Evolutionary conservation across 805 yeast species (phyloP), one percentile per base, ranked within the genome.

Genomic region (Scheffersomyces coipomensis): DNA sequence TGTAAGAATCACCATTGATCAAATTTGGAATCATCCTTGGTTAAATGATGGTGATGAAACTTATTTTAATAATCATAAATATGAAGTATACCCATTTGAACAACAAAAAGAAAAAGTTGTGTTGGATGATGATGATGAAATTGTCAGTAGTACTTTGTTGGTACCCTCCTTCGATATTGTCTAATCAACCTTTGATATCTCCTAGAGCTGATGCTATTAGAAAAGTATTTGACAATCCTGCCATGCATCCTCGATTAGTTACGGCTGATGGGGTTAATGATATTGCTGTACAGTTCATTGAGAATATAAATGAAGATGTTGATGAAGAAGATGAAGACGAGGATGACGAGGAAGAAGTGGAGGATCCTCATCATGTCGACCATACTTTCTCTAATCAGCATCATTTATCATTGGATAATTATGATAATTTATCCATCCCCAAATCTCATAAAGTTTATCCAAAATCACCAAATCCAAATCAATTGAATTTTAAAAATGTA

Each of bases 11-110:
- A 77, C 85, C 2, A 75, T 85, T 32, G 82, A 81, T 34, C 82
- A 85, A 44, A 68, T 86, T 21, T 66, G 85, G 49, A 58, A 68
- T 13, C 90, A 86, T 57, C 88, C 89, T 10, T 86, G 95, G 95
- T 47, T 66, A 8, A 54, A 48, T 30, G 49, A 42, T n/a, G 23
- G 34, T 7, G 40, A 40, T n/a, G 29, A 30, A 2, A 23, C 31
- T 34, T 33, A 39, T 25, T 35, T 37, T 21, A 35, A 17, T 11
- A 21, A 16, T 12, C 19, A 30, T 6, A 42, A 37, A 11, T 37
- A 40, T 34, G 34, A 39, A 21, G 38, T 34, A 13, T n/a, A n/a
- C n/a, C n/a, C n/a, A n/a, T n/a, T n/a, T 19, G 39, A 38, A 11
- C 15, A 38, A 15, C 25, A 27, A 9, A 37, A 46, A 9, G 48